Evolutionary conservation across 768 basidiomycete species (phyloP), one percentile per base, ranked within the genome.

Genomic region (Leccinum imitatum): DNA sequence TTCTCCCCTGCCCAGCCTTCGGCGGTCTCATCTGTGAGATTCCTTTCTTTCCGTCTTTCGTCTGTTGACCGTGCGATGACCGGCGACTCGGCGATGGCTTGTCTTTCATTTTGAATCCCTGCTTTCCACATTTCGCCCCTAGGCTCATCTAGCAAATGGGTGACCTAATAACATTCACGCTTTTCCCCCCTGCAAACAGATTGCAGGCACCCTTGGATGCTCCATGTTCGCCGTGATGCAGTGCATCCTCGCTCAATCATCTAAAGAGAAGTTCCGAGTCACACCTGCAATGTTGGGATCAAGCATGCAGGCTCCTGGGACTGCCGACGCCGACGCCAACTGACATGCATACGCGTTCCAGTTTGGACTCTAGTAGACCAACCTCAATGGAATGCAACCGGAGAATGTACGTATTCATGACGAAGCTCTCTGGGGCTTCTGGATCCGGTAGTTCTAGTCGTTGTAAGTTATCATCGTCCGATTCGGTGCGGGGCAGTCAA

Each of bases 211-310:
- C 2, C 3, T 73, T 17, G 72, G 67, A 30, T 71, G 65, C 17
- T 4, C 39, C 46, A 69, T 71, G 65, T 67, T 71, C 6, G 39
- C 67, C 27, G 11, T 63, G 58, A 73, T 73, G 71, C 67, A 52
- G 3, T 19, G 23, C 8, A 61, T 73, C 27, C 65, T 71, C 14
- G 46, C 59, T 21, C 62, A 48, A 41, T 58, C 60, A 6, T 59
- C 58, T 4, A 50, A 25, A 35, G 31, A 1, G 25, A 27, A 30
- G 15, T 10, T 51, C 8, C 27, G 27, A 27, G 27, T 27, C 7
- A 8, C 41, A 4, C 37, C 33, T 0, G 9, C 4, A 9, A 19
- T n/a, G 19, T 57, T 39, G 41, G 59, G 21, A 17, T 15, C 37
- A 8, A 47, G 39, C 15, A 47, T 21, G 10, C 19, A 10, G 8